Base-by-base conservation (phyloP, 2,329 filamentous ascomycete genomes). In the Ceratocystis papillata region DNA sequence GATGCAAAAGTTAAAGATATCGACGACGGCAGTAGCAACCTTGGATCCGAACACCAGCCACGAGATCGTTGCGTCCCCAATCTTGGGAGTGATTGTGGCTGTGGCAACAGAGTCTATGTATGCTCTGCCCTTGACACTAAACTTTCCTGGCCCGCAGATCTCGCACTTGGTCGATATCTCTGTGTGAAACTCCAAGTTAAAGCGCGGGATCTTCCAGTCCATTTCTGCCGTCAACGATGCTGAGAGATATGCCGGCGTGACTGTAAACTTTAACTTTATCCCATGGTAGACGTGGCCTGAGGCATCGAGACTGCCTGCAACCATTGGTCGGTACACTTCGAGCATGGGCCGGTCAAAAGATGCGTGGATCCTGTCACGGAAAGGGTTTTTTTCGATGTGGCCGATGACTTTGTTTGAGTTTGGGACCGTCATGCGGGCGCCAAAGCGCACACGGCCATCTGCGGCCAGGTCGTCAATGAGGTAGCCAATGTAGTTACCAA, bases 401-500 rank as follows among this genome's bases (percentile, higher is more conserved):
- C 62, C 62, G 20, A 53, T 48, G 28, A 63, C 12, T 28, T n/a
- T 63, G 45, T 63, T 45, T 8, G 64, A 62, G 30, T 65, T 65
- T 5, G 68, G 62, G 57, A 70, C 67, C 30, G 53, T 69, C 65
- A 66, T 41, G 33, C 20, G 33, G 12, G 61, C 48, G 17, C 63
- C 66, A 28, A 48, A 41, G 46, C 62, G 62, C 12, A 63, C 10
- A n/a, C 62, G 62, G 1, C 62, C 62, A 20, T 46, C 33, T 17
- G 62, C 62, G 2, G 62, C 46, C 30, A 63, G 20, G n/a, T 63
- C 62, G 41, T 50, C 62, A 41, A 63, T 63, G 12, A 33, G 46
- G 62, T 63, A 63, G n/a, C 62, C 62, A n/a, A 63, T 63, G 45
- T 63, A 63, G 46, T 63, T 63, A n/a, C 62, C 17, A 7, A 55